phyloP scores from a whole-genome alignment of 176 grass and related monocot species.

The Ampelocalamus luodianensis region DNA sequence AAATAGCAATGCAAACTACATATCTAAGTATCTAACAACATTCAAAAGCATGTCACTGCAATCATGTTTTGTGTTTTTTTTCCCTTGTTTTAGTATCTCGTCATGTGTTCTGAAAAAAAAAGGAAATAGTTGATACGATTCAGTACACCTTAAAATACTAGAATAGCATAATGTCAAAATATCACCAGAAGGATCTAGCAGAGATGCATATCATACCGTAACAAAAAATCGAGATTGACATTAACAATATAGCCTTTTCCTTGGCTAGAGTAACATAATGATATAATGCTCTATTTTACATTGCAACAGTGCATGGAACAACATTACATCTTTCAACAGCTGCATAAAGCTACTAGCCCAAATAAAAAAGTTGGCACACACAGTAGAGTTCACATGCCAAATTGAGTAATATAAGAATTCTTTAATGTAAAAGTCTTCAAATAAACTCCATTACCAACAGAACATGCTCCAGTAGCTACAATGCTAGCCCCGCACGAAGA shows the following conservation, averaged over 20 bases:
- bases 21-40: neutral
- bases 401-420: neutral
- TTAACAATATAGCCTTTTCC: conserved; percentile 21
- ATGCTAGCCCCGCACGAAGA: neutral
- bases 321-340: neutral
- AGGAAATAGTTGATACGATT: neutral
- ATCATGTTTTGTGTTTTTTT: neutral
- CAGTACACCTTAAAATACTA: neutral
- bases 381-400: neutral
- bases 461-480: neutral
- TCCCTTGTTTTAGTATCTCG: neutral
- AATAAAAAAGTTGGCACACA: neutral
- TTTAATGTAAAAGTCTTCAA: neutral
- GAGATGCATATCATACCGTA: neutral
- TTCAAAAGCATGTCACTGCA: neutral
- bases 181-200: neutral
- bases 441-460: neutral
- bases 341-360: neutral
- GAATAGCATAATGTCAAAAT: neutral
- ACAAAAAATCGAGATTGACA: neutral
- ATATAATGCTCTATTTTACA: neutral
- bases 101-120: neutral
- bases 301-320: neutral
- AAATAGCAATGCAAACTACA: neutral
- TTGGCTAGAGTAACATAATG: conserved; percentile 1